Evolutionary conservation across 768 basidiomycete species (phyloP).

Genomic region (Rhizopogon vinicolor): DNA sequence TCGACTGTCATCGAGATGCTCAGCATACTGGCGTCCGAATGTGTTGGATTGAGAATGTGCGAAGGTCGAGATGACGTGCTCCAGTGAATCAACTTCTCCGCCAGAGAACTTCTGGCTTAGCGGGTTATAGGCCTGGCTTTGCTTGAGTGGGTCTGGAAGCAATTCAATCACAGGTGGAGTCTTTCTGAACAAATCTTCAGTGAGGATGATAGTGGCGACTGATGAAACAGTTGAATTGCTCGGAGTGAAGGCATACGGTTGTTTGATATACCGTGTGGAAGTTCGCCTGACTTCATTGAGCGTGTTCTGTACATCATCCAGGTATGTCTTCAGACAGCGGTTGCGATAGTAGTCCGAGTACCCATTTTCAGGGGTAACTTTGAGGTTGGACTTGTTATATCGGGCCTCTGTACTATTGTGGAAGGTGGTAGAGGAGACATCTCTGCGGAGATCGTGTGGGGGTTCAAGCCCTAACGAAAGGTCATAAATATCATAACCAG

Average conservation of each 20-base stretch:
- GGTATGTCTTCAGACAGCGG: slow-evolving; percentile 6
- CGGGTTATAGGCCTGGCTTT: neutral
- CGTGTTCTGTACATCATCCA: slow-evolving; percentile 8
- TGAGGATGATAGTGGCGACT: neutral
- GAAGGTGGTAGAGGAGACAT: slow-evolving; percentile 2
- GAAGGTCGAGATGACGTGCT: neutral
- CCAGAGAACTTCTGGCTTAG: neutral
- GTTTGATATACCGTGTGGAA: neutral
- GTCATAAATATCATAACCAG: slow-evolving; percentile 1
- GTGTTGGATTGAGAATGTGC: neutral
- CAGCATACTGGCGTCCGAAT: slow-evolving; percentile 9
- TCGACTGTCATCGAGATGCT: slow-evolving; percentile 7
- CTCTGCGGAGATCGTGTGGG: neutral
- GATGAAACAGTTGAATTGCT: neutral
- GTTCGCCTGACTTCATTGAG: neutral
- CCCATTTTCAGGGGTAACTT: neutral
- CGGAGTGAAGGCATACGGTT: neutral
- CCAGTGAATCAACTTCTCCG: neutral
- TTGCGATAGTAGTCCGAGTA: slow-evolving; percentile 15
- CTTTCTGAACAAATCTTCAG: neutral
- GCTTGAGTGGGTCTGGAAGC: neutral
- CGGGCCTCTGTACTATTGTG: slow-evolving; percentile 5
- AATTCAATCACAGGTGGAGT: neutral
- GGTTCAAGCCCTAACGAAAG: slow-evolving; percentile 9
- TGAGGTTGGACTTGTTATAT: slow-evolving; percentile 3